These are phyloP conservation scores for Fusarium torreyae DNA, from an alignment of 2,329 filamentous ascomycete genomes.

Conservation along the genomic window DNA sequence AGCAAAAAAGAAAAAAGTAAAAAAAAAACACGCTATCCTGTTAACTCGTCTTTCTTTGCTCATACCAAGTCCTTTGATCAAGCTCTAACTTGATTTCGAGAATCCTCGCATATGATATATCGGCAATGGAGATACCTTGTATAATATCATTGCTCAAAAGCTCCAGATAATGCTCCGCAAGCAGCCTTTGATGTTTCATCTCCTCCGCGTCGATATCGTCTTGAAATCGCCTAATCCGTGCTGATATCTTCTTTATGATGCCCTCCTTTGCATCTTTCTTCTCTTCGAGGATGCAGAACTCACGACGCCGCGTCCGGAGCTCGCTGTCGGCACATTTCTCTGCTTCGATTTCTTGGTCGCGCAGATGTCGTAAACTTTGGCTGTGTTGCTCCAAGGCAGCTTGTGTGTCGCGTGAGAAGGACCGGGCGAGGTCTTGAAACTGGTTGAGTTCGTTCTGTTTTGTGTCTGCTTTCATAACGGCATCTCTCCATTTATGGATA, in stretches of 20 bases:
- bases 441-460: slow-evolving; percentile 12
- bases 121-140: neutral
- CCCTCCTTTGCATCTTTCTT: slow-evolving; percentile 10
- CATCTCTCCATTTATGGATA: slow-evolving; percentile 7
- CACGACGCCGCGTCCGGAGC: neutral
- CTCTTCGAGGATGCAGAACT: slow-evolving; percentile 1
- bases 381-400: slow-evolving; percentile 6
- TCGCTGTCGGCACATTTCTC: slow-evolving; percentile 1
- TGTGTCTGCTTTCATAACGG: slow-evolving; percentile 2
- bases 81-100: slow-evolving; percentile 12
- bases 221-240: slow-evolving; percentile 4
- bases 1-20: neutral
- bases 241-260: slow-evolving; percentile 5
- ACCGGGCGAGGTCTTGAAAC: slow-evolving; percentile 1
- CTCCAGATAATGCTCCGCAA: slow-evolving; percentile 15
- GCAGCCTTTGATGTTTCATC: slow-evolving; percentile 8
- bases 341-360: neutral
- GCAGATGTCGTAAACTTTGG: neutral
- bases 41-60: neutral
- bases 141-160: slow-evolving; percentile 16
- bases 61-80: slow-evolving; percentile 8
- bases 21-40: neutral
- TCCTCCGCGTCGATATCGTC: slow-evolving; percentile 15
- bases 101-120: slow-evolving; percentile 15
- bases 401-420: slow-evolving; percentile 10